These are phyloP conservation scores for Pholiota adiposa DNA, from an alignment of 1,284 basidiomycete species.

Conservation along the genomic window DNA sequence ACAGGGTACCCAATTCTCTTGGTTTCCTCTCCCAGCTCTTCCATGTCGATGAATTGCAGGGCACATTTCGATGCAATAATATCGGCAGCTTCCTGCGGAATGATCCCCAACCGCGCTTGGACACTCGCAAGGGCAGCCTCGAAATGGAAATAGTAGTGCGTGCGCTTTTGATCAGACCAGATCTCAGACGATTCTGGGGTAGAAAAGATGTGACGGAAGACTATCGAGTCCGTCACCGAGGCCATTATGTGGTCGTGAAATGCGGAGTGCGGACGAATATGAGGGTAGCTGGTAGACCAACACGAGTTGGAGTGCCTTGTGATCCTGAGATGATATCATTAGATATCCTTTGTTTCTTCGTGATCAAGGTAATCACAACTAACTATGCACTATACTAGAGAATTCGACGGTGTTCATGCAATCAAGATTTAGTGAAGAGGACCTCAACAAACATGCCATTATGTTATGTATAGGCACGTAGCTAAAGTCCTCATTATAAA, in stretches of 20 bases:
- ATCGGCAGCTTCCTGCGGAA: constrained; percentile 40
- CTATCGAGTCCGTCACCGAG: constrained; percentile 34
- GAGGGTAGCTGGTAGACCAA: not conserved
- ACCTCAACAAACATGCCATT: not conserved
- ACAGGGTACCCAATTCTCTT: constrained; percentile 47
- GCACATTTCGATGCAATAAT: constrained; percentile 37
- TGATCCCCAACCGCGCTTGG: constrained; percentile 41
- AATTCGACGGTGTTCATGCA: not conserved
- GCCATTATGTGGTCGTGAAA: constrained; percentile 25
- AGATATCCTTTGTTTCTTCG: not conserved
- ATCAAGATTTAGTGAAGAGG: not conserved
- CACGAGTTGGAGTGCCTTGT: not conserved
- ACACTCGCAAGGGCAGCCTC: constrained; percentile 42
- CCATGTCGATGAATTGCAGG: constrained; percentile 41
- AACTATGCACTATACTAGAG: not conserved
- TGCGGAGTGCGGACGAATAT: not conserved
- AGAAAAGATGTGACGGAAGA: constrained; percentile 45
- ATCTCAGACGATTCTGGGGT: constrained; percentile 38
- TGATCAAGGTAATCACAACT: not conserved
- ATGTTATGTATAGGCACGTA: not conserved
- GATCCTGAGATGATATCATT: constrained; percentile 1
- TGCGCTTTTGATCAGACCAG: constrained; percentile 45
- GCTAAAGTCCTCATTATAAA: not conserved
- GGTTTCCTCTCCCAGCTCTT: constrained; percentile 40
- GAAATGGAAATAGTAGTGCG: constrained; percentile 42